These are phyloP conservation scores for Cylindrotheca fusiformis DNA, from an alignment of 108 stramenopile genomes.

Conservation along the genomic window DNA sequence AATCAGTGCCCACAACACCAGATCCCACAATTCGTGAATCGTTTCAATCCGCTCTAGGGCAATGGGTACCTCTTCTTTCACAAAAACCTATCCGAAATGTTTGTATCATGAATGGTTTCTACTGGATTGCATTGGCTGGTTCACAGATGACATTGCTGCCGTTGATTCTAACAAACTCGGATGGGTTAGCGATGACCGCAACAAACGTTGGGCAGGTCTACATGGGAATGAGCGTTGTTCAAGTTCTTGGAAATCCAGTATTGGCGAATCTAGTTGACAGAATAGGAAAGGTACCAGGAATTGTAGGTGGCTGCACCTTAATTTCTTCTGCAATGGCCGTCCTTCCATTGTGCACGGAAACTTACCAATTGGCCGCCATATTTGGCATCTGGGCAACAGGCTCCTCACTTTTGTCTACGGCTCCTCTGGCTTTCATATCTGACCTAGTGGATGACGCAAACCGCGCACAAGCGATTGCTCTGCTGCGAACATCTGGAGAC, in stretches of 20 bases:
- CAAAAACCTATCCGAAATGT: slow-evolving; percentile 56
- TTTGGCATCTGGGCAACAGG: slow-evolving; percentile 75
- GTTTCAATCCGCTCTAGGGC: slow-evolving; percentile 54
- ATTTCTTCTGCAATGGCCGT: slow-evolving; percentile 60
- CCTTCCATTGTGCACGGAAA: slow-evolving; percentile 42
- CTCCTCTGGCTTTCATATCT: slow-evolving; percentile 72
- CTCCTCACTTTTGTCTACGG: slow-evolving; percentile 65
- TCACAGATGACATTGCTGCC: slow-evolving; percentile 87
- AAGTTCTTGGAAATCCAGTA: slow-evolving; percentile 74
- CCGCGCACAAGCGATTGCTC: slow-evolving; percentile 81
- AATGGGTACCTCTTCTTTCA: slow-evolving; percentile 65
- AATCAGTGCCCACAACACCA: neutral
- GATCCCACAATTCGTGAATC: slow-evolving; percentile 34
- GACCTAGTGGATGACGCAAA: slow-evolving; percentile 57
- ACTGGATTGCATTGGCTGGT: slow-evolving; percentile 79
- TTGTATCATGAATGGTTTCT: slow-evolving; percentile 82
- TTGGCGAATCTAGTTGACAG: slow-evolving; percentile 64
- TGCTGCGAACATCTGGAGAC: slow-evolving; percentile 79
- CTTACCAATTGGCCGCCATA: slow-evolving; percentile 49
- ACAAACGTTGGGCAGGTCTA: slow-evolving; percentile 74
- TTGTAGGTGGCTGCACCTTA: slow-evolving; percentile 66
- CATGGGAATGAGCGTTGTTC: slow-evolving; percentile 80
- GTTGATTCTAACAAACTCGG: slow-evolving; percentile 65
- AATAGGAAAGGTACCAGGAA: slow-evolving; percentile 69
- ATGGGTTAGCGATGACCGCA: slow-evolving; percentile 66